Percentiles rank a stretch among this genome's conserved stretches.
phyloP scores from a whole-genome alignment of 2,329 filamentous ascomycete species.

The Geosmithia putterillii region DNA sequence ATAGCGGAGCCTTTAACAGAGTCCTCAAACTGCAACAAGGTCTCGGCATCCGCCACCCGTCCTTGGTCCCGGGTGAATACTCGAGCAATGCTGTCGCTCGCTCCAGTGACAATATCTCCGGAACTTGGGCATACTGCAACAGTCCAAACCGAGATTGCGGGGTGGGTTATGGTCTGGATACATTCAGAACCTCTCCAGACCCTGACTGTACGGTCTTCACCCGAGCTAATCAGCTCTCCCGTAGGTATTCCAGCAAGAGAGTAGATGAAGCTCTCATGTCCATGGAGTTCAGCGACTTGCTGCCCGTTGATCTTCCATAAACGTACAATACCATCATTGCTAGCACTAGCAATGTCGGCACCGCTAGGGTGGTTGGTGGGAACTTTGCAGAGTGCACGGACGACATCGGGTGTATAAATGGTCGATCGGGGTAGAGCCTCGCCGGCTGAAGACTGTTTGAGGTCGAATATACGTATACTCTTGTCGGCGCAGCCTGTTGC shows the following conservation, averaged over 20 bases:
- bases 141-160: constrained; percentile 91
- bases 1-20: constrained; percentile 75
- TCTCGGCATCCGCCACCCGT: constrained; percentile 56
- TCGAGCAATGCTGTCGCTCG: constrained; percentile 77
- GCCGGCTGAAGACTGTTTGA: constrained; percentile 46
- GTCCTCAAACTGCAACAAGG: constrained; percentile 65
- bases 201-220: constrained; percentile 86
- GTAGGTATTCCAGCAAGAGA: constrained; percentile 64
- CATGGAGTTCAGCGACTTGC: constrained; percentile 64
- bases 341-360: constrained; percentile 87
- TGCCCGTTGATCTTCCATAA: constrained; percentile 76
- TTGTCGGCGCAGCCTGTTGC: constrained; percentile 91
- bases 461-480: constrained; percentile 71
- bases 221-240: constrained; percentile 80
- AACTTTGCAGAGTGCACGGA: constrained; percentile 80
- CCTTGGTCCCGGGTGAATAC: constrained; percentile 67
- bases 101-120: constrained; percentile 87
- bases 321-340: constrained; percentile 82
- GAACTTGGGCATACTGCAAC: constrained; percentile 73
- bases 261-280: constrained; percentile 94
- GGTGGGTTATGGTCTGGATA: constrained; percentile 91
- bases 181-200: constrained; percentile 78
- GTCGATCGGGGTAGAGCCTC: constrained; percentile 38
- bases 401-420: constrained; percentile 63
- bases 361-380: constrained; percentile 63